Conservation (phyloP, 1,284 basidiomycete species). For the Trichosporon sp. region DNA sequence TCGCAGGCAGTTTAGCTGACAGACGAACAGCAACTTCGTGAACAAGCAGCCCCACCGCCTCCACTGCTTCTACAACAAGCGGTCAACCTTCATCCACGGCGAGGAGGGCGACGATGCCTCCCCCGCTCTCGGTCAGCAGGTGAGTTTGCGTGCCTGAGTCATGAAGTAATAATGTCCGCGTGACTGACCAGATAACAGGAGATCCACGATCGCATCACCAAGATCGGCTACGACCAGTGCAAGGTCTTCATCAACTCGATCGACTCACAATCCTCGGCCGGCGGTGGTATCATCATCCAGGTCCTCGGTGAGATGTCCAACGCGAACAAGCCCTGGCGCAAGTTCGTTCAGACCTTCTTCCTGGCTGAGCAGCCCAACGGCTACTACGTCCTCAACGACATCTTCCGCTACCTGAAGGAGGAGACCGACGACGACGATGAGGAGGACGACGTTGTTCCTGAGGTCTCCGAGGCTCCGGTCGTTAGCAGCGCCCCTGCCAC, state of each 20-base stretch:
- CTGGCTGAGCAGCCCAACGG: slow-evolving; percentile 98
- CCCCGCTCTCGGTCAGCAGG: slow-evolving; percentile 82
- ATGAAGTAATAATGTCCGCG: not conserved
- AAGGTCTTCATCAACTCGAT: slow-evolving; percentile 97
- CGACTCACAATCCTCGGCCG: slow-evolving; percentile 86
- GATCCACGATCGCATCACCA: slow-evolving; percentile 93
- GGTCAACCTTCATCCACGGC: slow-evolving; percentile 92
- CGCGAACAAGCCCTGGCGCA: slow-evolving; percentile 80
- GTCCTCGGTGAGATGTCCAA: slow-evolving; percentile 99
- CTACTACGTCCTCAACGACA: slow-evolving; percentile 99
- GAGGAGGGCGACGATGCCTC: slow-evolving; percentile 91
- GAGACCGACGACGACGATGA: slow-evolving; percentile 75
- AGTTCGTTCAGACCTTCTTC: slow-evolving; percentile 99
- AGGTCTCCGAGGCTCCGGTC: slow-evolving; percentile 30
- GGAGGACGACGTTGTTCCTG: slow-evolving; percentile 57
- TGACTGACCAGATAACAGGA: slow-evolving; percentile 58
- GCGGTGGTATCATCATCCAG: slow-evolving; percentile 96
- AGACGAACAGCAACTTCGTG: slow-evolving; percentile 67
- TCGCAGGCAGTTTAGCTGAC: slow-evolving; percentile 9
- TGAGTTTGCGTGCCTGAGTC: slow-evolving; percentile 45
- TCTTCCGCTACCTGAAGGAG: slow-evolving; percentile 98
- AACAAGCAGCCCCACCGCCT: slow-evolving; percentile 95
- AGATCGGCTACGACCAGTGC: slow-evolving; percentile 90
- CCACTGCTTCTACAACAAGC: slow-evolving; percentile 99
- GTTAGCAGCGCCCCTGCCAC: slow-evolving; percentile 22